Base-by-base conservation (phyloP, 306 rosid species). In the Prinsepia uniflora region DNA sequence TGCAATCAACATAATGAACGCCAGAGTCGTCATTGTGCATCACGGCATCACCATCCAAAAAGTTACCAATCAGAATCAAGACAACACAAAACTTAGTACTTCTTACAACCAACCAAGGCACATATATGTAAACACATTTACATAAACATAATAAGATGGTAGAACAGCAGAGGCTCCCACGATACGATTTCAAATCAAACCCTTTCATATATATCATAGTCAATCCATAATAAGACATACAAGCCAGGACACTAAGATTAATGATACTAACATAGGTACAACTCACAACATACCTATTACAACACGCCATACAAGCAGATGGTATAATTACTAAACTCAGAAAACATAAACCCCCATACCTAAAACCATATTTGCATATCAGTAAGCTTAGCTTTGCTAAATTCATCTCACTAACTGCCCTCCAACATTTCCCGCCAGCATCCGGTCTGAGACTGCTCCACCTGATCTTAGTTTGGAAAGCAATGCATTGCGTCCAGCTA, bases 401-500 rank as follows among this genome's bases (percentile, higher is more conserved):
- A 9, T 43, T 84, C 73, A 83, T 63, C 68, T 66, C 36, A 73
- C 79, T 49, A 60, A 41, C 76, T 72, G 80, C 58, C 65, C 72
- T 63, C 8, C 68, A 19, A 65, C 52, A 19, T 83, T 83, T 14
- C 82, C 74, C 72, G 47, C 59, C 12, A 36, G 49, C 18, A n/a
- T 75, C 8, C 41, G 64, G 59, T 71, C 86, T 65, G 48, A 66
- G 66, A 65, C 70, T 18, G 77, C 65, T 63, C 79, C 89, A 63
- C 79, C 82, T 7, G 81, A 78, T 76, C 95, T 89, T 53, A 90
- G 44, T 59, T 78, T 78, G 1, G 82, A 80, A 15, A 92, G 86
- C 86, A 89, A 76, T 3, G 89, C 77, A 36, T 92, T 95, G 2
- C 98, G 96, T 17, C 98, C 88, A 2, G 71, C 47, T 79, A 92